These are phyloP conservation scores for Casuarina equisetifolia DNA, from an alignment of 306 rosid species.

Conservation along the genomic window DNA sequence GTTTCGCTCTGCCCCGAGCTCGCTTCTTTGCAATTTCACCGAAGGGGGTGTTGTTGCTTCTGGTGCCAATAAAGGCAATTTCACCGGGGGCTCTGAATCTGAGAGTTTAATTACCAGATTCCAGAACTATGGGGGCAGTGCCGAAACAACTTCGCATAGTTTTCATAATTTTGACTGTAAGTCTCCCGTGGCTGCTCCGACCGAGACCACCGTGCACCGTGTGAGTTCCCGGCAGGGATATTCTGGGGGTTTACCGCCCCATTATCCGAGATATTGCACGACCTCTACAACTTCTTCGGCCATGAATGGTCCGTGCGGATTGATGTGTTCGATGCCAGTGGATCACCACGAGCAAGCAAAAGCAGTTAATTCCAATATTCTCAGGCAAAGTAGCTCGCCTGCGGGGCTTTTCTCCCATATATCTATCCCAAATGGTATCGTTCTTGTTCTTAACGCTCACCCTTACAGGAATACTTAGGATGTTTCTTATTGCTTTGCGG, in stretches of 20 bases:
- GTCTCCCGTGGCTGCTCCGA: slow-evolving; percentile 17
- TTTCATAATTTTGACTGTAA: slow-evolving; percentile 40
- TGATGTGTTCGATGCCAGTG: slow-evolving; percentile 45
- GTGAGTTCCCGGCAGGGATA: slow-evolving; percentile 48
- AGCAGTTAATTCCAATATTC: slow-evolving; percentile 34
- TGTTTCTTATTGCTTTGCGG: neutral
- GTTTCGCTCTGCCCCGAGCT: slow-evolving; percentile 68
- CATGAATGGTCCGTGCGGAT: slow-evolving; percentile 49
- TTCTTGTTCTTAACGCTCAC: slow-evolving; percentile 16
- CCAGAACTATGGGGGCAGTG: slow-evolving; percentile 22
- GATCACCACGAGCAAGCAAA: slow-evolving; percentile 36
- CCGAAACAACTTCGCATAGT: slow-evolving; percentile 36
- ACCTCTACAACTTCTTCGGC: slow-evolving; percentile 32
- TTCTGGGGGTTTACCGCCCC: slow-evolving; percentile 61
- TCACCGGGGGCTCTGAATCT: slow-evolving; percentile 37
- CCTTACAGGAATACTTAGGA: neutral
- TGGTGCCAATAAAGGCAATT: slow-evolving; percentile 20
- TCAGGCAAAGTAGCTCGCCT: slow-evolving; percentile 66
- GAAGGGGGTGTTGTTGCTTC: slow-evolving; percentile 21
- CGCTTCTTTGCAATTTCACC: slow-evolving; percentile 42
- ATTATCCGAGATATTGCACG: slow-evolving; percentile 71
- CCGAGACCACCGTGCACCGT: slow-evolving; percentile 25
- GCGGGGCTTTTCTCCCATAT: slow-evolving; percentile 54
- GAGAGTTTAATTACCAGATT: slow-evolving; percentile 52
- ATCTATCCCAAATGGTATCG: slow-evolving; percentile 59